Percentiles rank a stretch among this genome's conserved stretches.
phyloP scores from a whole-genome alignment of 768 basidiomycete genomes.

The Fomitopsis pulvina region DNA sequence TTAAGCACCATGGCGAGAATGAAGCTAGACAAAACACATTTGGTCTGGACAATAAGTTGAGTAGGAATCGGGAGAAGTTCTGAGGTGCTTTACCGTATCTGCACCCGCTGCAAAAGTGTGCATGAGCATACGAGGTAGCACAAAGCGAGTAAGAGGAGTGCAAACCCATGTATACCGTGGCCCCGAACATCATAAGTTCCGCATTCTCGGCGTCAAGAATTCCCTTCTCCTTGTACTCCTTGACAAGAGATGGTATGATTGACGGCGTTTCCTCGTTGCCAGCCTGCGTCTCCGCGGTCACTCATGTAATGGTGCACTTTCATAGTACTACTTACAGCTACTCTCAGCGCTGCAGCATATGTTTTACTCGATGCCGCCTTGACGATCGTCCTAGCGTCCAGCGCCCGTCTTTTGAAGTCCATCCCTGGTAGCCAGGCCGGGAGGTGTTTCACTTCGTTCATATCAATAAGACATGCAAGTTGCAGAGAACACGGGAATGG shows the following conservation, averaged over 20 bases:
- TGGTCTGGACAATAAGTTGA: conserved; percentile 29
- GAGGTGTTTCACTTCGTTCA: not conserved
- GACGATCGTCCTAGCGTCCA: not conserved
- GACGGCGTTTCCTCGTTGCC: not conserved
- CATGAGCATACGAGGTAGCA: not conserved
- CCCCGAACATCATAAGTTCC: not conserved
- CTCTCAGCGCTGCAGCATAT: not conserved
- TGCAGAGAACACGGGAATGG: not conserved
- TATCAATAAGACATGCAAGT: not conserved
- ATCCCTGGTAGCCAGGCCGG: conserved; percentile 13
- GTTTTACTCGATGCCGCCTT: not conserved
- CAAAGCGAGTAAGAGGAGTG: not conserved
- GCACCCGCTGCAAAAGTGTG: conserved; percentile 9
- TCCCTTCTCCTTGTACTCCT: not conserved
- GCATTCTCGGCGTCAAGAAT: not conserved
- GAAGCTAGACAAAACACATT: conserved; percentile 30
- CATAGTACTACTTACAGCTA: not conserved
- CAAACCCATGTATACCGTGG: conserved; percentile 8
- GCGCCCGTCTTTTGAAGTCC: conserved; percentile 9
- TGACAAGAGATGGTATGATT: not conserved
- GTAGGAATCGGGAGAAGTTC: not conserved
- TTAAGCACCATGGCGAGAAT: conserved; percentile 34
- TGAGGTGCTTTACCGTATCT: conserved; percentile 12
- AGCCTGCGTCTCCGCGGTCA: not conserved
- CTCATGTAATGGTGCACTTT: not conserved